Percentiles rank a stretch among this genome's conserved stretches.
These are phyloP conservation scores for Pleoardoris graminearum DNA, from an alignment of 2,329 filamentous ascomycete genomes.

Conservation along the genomic window DNA sequence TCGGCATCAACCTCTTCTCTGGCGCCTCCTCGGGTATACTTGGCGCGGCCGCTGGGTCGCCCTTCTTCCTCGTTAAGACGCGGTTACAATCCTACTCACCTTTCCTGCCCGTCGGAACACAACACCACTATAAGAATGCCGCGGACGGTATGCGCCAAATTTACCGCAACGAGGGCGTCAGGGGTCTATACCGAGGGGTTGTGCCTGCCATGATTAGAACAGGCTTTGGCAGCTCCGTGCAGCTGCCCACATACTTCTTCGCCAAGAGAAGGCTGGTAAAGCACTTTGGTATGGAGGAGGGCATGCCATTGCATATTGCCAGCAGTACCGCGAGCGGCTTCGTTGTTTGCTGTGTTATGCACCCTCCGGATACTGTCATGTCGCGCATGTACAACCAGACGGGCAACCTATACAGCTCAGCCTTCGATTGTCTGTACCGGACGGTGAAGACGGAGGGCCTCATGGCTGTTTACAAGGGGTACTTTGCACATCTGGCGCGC, in stretches of 20 bases:
- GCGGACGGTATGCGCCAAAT: conserved; percentile 82
- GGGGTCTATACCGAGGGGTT: conserved; percentile 86
- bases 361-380: conserved; percentile 99
- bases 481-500: conserved; percentile 88
- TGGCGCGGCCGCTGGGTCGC: conserved; percentile 88
- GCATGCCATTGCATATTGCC: conserved; percentile 81
- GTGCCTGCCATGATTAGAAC: conserved; percentile 94
- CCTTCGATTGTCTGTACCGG: conserved; percentile 89
- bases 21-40: conserved; percentile 88
- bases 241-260: conserved; percentile 97
- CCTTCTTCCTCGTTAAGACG: conserved; percentile 98
- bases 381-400: conserved; percentile 98
- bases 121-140: conserved; percentile 88
- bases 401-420: conserved; percentile 91
- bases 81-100: conserved; percentile 91
- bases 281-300: conserved; percentile 88
- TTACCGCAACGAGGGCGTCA: conserved; percentile 73
- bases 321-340: conserved; percentile 91
- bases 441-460: conserved; percentile 90
- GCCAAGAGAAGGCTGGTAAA: conserved; percentile 83
- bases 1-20: conserved; percentile 90
- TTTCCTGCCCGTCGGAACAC: conserved; percentile 92
- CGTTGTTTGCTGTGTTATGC: conserved; percentile 97
- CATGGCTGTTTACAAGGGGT: conserved; percentile 96
- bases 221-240: conserved; percentile 92